Percentiles rank a stretch among this genome's conserved stretches.
Evolutionary conservation across 2,329 filamentous ascomycete species (phyloP).

Genomic region (Neoarthrinium moseri): DNA sequence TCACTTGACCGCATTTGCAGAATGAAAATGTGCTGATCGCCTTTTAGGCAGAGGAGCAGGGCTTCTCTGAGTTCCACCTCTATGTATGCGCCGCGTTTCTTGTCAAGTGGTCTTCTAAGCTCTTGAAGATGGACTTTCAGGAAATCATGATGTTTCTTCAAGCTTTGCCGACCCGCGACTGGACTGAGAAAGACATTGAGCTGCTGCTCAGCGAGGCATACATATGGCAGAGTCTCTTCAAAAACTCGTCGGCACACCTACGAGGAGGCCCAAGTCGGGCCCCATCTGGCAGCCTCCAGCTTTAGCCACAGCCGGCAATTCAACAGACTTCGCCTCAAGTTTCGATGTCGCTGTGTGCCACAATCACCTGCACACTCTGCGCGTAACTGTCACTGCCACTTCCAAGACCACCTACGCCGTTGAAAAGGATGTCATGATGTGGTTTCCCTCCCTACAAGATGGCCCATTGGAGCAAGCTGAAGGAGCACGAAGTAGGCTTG

Average conservation of each 20-base stretch:
- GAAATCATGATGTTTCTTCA: slow-evolving; percentile 99
- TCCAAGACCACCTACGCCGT: no score
- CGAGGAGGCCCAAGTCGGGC: slow-evolving; percentile 47
- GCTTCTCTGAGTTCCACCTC: slow-evolving; percentile 96
- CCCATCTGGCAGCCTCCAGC: slow-evolving; percentile 39
- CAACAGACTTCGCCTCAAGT: no score
- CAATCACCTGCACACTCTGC: no score
- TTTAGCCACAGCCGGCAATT: no score
- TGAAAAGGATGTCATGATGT: no score
- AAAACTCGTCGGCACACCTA: slow-evolving; percentile 89
- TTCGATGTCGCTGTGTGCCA: no score
- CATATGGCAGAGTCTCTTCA: slow-evolving; percentile 97
- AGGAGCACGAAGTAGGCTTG: no score
- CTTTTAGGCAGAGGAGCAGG: slow-evolving; percentile 88
- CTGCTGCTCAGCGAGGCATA: slow-evolving; percentile 93
- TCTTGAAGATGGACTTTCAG: slow-evolving; percentile 96
- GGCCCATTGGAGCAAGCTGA: no score
- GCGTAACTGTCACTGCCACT: no score
- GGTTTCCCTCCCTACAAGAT: no score
- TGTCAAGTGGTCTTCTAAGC: slow-evolving; percentile 95
- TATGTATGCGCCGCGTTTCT: slow-evolving; percentile 98
- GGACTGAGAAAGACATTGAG: slow-evolving; percentile 98
- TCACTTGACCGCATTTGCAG: slow-evolving; percentile 12
- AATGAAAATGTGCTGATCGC: slow-evolving; percentile 1
- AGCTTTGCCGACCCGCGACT: slow-evolving; percentile 84